Percentiles rank a stretch among this genome's conserved stretches.
Conservation (phyloP, 345 rosid species). For the Populus pruinosa region DNA sequence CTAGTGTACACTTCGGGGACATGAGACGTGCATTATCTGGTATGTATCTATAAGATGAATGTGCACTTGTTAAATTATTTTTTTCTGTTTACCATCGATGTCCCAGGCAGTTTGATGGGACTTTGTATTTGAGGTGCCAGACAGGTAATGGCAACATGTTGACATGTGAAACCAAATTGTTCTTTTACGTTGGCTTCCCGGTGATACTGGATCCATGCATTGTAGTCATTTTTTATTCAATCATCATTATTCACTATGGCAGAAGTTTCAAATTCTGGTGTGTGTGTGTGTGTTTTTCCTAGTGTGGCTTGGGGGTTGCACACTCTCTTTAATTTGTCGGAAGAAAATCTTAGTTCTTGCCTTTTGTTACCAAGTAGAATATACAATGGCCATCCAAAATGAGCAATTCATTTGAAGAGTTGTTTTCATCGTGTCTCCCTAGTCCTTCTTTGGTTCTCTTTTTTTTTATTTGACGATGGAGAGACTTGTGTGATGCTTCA, state of each 20-base stretch:
- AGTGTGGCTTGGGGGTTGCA: too few species aligned
- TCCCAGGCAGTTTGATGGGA: neutral
- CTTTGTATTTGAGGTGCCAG: neutral
- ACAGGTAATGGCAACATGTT: neutral
- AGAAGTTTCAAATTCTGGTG: too few species aligned
- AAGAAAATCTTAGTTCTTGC: neutral
- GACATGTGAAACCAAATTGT: neutral
- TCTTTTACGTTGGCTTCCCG: neutral
- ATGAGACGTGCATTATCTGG: constrained; percentile 60
- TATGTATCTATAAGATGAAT: constrained; percentile 11
- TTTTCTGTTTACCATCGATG: neutral
- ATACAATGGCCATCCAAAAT: too few species aligned
- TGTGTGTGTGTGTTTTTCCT: too few species aligned
- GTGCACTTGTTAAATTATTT: neutral
- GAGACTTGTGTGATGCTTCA: neutral
- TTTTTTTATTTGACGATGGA: neutral
- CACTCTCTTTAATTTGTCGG: too few species aligned
- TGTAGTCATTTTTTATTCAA: too few species aligned
- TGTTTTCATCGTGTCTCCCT: neutral
- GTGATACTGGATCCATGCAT: neutral
- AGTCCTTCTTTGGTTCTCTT: neutral
- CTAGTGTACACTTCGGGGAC: constrained; percentile 50
- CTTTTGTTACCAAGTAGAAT: too few species aligned
- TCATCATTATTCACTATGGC: too few species aligned
- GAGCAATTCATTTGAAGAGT: neutral